These are phyloP conservation scores for Cucumis variabilis DNA, from an alignment of 331 rosid genomes.

Conservation along the genomic window DNA sequence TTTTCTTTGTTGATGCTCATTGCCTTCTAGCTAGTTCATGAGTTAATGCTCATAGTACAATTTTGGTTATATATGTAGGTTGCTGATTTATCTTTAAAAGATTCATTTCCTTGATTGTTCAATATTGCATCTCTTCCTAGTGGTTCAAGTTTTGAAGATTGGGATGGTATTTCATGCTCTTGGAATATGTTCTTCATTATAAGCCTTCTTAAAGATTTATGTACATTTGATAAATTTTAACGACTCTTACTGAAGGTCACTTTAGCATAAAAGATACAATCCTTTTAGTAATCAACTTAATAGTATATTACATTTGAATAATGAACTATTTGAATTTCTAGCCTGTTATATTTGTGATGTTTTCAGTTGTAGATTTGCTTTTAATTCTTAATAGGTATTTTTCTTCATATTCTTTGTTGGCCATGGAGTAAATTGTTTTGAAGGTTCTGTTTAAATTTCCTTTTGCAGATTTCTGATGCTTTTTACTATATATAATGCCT, in stretches of 20 bases:
- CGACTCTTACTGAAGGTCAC: background rate
- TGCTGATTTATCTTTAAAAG: too few relatives aligned
- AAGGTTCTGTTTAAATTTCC: background rate
- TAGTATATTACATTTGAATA: slow-evolving; percentile 4
- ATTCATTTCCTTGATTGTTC: too few relatives aligned
- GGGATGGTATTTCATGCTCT: too few relatives aligned
- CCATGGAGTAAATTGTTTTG: background rate
- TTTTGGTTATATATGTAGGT: too few relatives aligned
- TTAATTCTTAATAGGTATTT: background rate
- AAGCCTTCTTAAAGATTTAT: background rate
- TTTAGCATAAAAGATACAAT: background rate
- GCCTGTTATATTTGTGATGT: background rate
- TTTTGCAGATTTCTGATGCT: slow-evolving; percentile 82
- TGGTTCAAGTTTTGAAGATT: too few relatives aligned
- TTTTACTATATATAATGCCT: slow-evolving; percentile 87
- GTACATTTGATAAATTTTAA: background rate
- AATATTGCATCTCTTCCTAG: too few relatives aligned
- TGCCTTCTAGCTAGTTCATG: too few relatives aligned
- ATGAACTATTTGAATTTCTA: background rate
- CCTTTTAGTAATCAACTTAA: background rate
- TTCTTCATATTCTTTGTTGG: background rate
- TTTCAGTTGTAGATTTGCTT: slow-evolving; percentile 5
- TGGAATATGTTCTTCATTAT: too few relatives aligned
- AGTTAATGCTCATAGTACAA: too few relatives aligned
- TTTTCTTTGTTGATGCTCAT: too few relatives aligned